Base-by-base conservation (phyloP, 1,284 basidiomycete species). In the Abortiporus biennis region DNA sequence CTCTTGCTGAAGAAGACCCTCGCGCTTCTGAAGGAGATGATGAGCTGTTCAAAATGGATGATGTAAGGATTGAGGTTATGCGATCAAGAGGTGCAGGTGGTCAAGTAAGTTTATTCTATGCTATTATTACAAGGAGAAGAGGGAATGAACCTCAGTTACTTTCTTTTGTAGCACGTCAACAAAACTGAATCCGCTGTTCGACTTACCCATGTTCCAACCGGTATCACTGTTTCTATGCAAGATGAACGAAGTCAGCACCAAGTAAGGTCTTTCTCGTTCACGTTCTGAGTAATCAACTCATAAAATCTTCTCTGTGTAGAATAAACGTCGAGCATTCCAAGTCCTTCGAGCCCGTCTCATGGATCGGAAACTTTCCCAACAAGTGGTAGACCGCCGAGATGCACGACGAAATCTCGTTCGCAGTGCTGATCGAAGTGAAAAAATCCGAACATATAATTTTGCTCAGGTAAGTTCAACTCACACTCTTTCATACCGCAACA, bases 141-240 rank as follows among this genome's bases (percentile, higher is more conserved):
- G n/a, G n/a, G n/a, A n/a, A n/a, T n/a, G n/a, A 23, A n/a, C n/a
- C n/a, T n/a, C n/a, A n/a, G n/a, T n/a, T n/a, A n/a, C n/a, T n/a
- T n/a, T 25, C 13, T 9, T 16, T 27, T 38, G 3, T 56, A 95
- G 85, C 95, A 99, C 66, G 96, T 99, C 55, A 99, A 99, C 68
- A 92, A 91, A 73, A 99, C 95, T 0, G 96, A 99, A 64, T 97
- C 93, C 0, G 96, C 96, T 1, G 91, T 99, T n/a, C 84, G 96
- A 1, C 65, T 99, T 25, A 96, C 93, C 0, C 96, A 99, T 55
- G 66, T 90, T 11, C 95, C 96, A 0, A 91, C 92, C 1, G 93
- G 94, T 0, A 89, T 98, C 43, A 87, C 85, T 0, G 96, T 99
- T 6, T 94, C 92, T 3, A 98, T 98, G 92, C 96, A 99, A 67